Conservation (phyloP, 2,329 filamentous ascomycete genomes). For the Trichothecium sympodiale region DNA sequence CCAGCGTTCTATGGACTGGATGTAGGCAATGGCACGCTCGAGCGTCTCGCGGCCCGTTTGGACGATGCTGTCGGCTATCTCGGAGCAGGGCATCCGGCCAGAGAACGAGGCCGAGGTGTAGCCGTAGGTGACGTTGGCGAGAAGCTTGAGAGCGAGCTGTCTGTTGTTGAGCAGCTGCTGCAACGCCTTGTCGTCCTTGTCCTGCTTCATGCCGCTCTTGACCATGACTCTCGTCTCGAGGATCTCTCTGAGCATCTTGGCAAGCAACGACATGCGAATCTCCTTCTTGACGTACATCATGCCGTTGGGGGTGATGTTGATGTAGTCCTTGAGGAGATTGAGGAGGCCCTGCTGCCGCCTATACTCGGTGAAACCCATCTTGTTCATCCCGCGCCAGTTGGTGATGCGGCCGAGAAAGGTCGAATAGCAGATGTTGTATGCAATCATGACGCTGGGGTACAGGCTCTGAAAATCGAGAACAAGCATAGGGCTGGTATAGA, state of each 20-base stretch:
- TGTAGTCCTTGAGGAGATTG: constrained; percentile 67
- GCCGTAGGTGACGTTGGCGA: constrained; percentile 98
- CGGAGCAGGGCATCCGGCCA: constrained; percentile 92
- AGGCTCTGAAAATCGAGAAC: constrained; percentile 94
- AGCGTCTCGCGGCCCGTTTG: constrained; percentile 91
- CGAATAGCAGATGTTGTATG: constrained; percentile 98
- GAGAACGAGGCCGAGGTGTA: constrained; percentile 97
- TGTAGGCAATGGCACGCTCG: constrained; percentile 84
- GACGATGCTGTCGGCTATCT: constrained; percentile 96
- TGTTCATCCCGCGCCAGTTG: constrained; percentile 81
- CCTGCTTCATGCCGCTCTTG: constrained; percentile 89
- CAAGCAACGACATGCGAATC: constrained; percentile 80
- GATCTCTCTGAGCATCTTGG: constrained; percentile 94
- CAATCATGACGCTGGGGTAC: constrained; percentile 97
- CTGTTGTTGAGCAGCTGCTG: constrained; percentile 87
- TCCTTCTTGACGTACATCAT: constrained; percentile 88
- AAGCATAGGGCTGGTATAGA: constrained; percentile 80
- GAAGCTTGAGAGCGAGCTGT: constrained; percentile 85
- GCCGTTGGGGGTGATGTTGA: constrained; percentile 91
- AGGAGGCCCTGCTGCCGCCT: constrained; percentile 64
- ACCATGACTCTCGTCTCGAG: constrained; percentile 96
- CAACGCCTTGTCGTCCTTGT: constrained; percentile 76
- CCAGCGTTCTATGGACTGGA: constrained; percentile 81
- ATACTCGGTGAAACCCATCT: constrained; percentile 91
- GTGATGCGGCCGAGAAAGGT: constrained; percentile 83